Conservation (phyloP, 768 basidiomycete genomes). For the Pholiota conissans region DNA sequence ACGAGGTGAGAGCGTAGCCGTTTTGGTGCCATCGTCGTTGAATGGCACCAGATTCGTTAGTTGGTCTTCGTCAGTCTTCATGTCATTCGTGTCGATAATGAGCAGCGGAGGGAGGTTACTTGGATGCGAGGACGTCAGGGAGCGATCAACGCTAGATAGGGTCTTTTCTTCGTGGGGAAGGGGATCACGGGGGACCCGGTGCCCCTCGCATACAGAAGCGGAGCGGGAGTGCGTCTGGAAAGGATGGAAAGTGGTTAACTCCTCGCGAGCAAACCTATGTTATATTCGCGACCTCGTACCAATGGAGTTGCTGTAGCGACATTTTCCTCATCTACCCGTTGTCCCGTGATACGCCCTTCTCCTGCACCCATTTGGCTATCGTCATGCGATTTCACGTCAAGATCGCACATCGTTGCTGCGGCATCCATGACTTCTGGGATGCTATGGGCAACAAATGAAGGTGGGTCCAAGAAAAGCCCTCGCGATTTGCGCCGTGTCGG, state of each 20-base stretch:
- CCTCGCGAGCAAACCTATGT: neutral
- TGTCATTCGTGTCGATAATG: conserved; percentile 5
- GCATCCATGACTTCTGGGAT: neutral
- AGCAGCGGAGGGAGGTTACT: conserved; percentile 14
- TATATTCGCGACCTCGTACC: conserved; percentile 9
- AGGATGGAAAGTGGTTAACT: neutral
- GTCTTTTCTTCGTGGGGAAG: conserved; percentile 13
- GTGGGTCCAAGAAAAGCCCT: neutral
- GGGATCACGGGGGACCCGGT: conserved; percentile 9
- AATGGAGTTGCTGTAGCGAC: conserved; percentile 22
- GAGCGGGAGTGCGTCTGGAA: neutral
- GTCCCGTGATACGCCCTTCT: conserved; percentile 1
- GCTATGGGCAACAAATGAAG: neutral
- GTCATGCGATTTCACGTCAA: neutral
- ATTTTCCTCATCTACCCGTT: conserved; percentile 1
- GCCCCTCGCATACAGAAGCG: neutral
- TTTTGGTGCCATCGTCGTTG: neutral
- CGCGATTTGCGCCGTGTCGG: neutral
- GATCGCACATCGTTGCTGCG: neutral
- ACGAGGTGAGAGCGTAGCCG: conserved; percentile 3
- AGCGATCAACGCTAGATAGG: conserved; percentile 20
- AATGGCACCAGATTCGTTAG: neutral
- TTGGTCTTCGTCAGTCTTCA: neutral
- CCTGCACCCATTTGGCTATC: neutral
- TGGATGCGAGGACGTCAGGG: conserved; percentile 9